Conservation (phyloP, 2,329 filamentous ascomycete species). For the Zasmidium citrigriseum region DNA sequence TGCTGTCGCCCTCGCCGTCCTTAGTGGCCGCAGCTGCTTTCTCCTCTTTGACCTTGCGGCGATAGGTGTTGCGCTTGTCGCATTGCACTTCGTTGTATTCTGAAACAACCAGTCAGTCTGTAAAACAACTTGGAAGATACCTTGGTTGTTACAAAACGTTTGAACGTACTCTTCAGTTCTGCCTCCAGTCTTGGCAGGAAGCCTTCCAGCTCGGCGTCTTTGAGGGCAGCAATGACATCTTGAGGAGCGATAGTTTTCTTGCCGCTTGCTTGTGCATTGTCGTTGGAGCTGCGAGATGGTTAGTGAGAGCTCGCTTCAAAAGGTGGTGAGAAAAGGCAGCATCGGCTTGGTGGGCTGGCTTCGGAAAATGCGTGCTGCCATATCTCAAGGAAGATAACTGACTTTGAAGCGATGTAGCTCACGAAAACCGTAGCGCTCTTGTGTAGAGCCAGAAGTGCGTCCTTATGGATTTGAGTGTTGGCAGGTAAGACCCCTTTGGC, state of each 20-base stretch:
- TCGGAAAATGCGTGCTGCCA: too few relatives aligned
- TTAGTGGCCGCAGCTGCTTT: constrained; percentile 45
- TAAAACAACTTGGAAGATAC: not conserved
- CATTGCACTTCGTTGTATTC: constrained; percentile 74
- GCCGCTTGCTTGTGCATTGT: constrained; percentile 64
- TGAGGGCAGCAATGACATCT: constrained; percentile 75
- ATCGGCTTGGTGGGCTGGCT: too few relatives aligned
- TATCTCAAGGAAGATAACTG: constrained; percentile 39
- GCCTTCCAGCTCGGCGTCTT: constrained; percentile 72
- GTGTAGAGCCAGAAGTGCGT: constrained; percentile 75
- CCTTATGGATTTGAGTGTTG: constrained; percentile 81
- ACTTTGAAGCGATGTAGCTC: constrained; percentile 76
- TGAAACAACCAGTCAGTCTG: constrained; percentile 34
- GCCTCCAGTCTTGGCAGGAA: constrained; percentile 72
- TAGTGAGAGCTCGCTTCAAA: too few relatives aligned
- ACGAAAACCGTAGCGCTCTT: constrained; percentile 85
- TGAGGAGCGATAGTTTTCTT: constrained; percentile 77
- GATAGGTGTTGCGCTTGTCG: constrained; percentile 72
- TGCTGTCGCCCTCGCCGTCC: constrained; percentile 14
- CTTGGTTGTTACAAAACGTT: not conserved
- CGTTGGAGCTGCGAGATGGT: constrained; percentile 62
- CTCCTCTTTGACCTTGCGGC: constrained; percentile 67
- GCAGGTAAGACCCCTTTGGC: constrained; percentile 78
- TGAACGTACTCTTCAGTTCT: constrained; percentile 69
- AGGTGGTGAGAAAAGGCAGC: too few relatives aligned